These are phyloP conservation scores for Melocanna baccifera DNA, from an alignment of 176 grass and related monocot species.

Conservation along the genomic window DNA sequence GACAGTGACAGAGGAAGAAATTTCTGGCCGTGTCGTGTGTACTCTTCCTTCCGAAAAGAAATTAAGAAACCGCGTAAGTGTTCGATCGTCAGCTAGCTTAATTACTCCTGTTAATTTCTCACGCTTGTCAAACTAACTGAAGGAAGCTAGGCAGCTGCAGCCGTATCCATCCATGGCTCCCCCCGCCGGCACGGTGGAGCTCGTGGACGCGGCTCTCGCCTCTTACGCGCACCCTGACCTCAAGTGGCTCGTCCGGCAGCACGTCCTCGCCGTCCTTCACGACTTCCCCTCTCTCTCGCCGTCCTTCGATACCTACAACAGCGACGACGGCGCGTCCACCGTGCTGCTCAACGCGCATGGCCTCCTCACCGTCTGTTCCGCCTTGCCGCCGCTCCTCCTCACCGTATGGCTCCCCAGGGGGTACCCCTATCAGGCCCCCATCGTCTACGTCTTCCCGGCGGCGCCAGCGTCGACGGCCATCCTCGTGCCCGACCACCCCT, in stretches of 20 bases:
- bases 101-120: too few relatives aligned
- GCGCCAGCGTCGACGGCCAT: neutral
- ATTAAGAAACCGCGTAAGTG: too few relatives aligned
- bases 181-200: constrained; percentile 10
- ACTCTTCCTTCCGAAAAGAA: too few relatives aligned
- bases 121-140: too few relatives aligned
- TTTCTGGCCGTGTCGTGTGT: too few relatives aligned
- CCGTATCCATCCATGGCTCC: too few relatives aligned
- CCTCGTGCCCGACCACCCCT: constrained; percentile 35
- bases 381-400: constrained; percentile 16
- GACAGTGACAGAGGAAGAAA: too few relatives aligned
- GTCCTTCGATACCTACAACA: constrained; percentile 34
- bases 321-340: constrained; percentile 17
- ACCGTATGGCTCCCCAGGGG: constrained; percentile 28
- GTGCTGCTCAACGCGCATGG: constrained; percentile 44
- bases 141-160: too few relatives aligned
- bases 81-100: too few relatives aligned
- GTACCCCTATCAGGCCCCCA: constrained; percentile 20
- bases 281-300: constrained; percentile 45
- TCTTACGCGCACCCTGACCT: constrained; percentile 33
- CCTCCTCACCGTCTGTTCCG: constrained; percentile 6
- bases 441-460: constrained; percentile 23
- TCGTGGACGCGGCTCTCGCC: constrained; percentile 35
- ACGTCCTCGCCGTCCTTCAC: constrained; percentile 35
- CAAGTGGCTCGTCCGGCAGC: constrained; percentile 27